Evolutionary conservation across 257 asterid species (phyloP).

Genomic region (Rhazya stricta): DNA sequence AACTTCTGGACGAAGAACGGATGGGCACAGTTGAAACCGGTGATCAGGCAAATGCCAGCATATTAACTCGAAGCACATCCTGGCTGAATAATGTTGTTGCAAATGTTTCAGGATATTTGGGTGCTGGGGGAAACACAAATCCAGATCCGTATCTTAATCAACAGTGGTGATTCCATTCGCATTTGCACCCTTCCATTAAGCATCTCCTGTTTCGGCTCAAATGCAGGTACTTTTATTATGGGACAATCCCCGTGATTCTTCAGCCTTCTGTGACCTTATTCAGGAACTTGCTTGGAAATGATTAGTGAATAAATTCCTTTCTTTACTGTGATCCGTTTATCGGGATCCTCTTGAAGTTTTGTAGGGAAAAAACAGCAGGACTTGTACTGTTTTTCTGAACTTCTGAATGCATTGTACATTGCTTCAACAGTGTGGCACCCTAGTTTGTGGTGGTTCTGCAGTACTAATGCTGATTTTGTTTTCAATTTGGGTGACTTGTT

Average conservation of each 20-base stretch:
- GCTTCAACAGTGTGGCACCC: neutral
- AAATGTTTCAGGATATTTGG: constrained; percentile 57
- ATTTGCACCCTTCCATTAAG: neutral
- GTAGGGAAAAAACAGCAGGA: neutral
- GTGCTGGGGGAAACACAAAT: constrained; percentile 35
- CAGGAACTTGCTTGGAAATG: constrained; percentile 1
- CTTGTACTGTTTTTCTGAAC: neutral
- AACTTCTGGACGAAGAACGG: constrained; percentile 46
- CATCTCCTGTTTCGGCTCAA: neutral
- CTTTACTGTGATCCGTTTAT: neutral
- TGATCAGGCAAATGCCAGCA: constrained; percentile 31
- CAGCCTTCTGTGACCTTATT: neutral
- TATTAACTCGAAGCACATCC: constrained; percentile 64
- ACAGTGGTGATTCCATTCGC: constrained; percentile 42
- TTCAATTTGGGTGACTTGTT: neutral
- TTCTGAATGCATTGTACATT: neutral
- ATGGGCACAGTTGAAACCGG: constrained; percentile 31
- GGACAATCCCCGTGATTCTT: neutral
- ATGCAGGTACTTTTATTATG: neutral
- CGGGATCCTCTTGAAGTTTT: neutral
- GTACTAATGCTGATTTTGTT: neutral
- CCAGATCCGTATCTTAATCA: constrained; percentile 57
- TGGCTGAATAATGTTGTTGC: constrained; percentile 57
- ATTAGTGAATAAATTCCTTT: neutral
- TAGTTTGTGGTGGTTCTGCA: neutral